A percentile compares a stretch with the other conserved stretches of the same genome.
These are phyloP conservation scores for Ophiognomonia clavigignenti-juglandacearum DNA, from an alignment of 2,329 filamentous ascomycete genomes.

Conservation along the genomic window DNA sequence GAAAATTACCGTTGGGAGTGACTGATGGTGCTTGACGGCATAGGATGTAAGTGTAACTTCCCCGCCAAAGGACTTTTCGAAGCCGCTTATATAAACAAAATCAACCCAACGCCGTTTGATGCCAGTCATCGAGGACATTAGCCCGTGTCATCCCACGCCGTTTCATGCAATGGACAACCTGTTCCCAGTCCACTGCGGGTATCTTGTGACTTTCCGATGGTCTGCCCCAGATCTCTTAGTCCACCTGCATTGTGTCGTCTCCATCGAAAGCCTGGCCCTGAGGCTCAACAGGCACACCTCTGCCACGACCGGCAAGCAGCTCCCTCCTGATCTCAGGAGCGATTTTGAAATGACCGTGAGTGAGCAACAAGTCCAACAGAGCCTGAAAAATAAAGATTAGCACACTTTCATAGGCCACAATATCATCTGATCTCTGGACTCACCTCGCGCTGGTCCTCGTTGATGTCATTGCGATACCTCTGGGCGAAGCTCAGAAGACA, in stretches of 20 bases:
- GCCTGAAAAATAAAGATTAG: conserved; percentile 42
- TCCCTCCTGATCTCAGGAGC: conserved; percentile 89
- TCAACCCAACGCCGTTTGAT: not conserved
- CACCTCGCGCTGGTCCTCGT: conserved; percentile 75
- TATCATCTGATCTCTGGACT: not conserved
- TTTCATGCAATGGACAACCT: not conserved
- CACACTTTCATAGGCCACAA: not conserved
- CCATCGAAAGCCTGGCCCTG: conserved; percentile 56
- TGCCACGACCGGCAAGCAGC: conserved; percentile 78
- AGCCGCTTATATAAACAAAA: not conserved
- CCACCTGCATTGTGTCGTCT: conserved; percentile 88
- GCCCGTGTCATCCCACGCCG: not conserved
- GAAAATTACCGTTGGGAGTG: no score
- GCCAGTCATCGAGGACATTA: not conserved
- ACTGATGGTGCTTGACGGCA: no score
- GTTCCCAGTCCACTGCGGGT: conserved; percentile 1
- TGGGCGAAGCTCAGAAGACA: conserved; percentile 88
- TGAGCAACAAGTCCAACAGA: conserved; percentile 78
- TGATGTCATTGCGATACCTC: conserved; percentile 92
- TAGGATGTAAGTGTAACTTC: no score
- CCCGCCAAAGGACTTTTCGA: not conserved
- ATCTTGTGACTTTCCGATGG: conserved; percentile 4
- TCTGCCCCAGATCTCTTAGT: conserved; percentile 26
- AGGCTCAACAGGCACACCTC: conserved; percentile 67
- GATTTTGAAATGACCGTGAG: conserved; percentile 80